A percentile compares a stretch with the other conserved stretches of the same genome.
phyloP scores from a whole-genome alignment of 2,329 filamentous ascomycete genomes.

The Paramyrothecium roridum region DNA sequence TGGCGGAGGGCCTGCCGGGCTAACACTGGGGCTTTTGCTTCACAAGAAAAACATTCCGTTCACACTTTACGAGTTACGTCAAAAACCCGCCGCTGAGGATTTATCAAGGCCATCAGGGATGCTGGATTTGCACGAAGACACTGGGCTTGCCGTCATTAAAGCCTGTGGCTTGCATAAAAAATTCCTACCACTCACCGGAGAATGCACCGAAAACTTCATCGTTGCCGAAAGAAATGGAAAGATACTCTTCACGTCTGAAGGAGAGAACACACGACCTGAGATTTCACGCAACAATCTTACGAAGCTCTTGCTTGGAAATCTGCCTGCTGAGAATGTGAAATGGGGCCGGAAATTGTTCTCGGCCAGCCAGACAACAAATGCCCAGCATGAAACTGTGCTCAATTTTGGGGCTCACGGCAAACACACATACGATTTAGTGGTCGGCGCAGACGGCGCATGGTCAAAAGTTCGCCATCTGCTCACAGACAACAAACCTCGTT shows the following conservation, averaged over 20 bases:
- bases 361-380: constrained; percentile 36
- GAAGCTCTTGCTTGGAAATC: constrained; percentile 39
- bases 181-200: constrained; percentile 46
- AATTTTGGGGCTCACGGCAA: not conserved
- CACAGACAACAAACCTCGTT: not conserved
- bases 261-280: constrained; percentile 40
- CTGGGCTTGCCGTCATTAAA: constrained; percentile 48
- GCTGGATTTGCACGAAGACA: constrained; percentile 50
- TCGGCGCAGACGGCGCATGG: constrained; percentile 63
- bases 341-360: constrained; percentile 42
- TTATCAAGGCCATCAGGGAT: constrained; percentile 31
- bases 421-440: constrained; percentile 26
- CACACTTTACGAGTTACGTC: constrained; percentile 21
- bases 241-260: constrained; percentile 13
- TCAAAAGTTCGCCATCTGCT: constrained; percentile 26
- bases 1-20: not conserved
- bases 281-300: constrained; percentile 48
- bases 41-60: not conserved
- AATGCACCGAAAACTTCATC: constrained; percentile 47
- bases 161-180: constrained; percentile 46
- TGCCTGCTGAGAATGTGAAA: constrained; percentile 39
- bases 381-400: constrained; percentile 21
- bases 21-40: not conserved
- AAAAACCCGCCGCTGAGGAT: constrained; percentile 14
- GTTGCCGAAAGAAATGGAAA: constrained; percentile 40